A percentile compares a stretch with the other conserved stretches of the same genome.
phyloP scores from a whole-genome alignment of 768 basidiomycete genomes.

The Gloeopeniophorella convolvens region DNA sequence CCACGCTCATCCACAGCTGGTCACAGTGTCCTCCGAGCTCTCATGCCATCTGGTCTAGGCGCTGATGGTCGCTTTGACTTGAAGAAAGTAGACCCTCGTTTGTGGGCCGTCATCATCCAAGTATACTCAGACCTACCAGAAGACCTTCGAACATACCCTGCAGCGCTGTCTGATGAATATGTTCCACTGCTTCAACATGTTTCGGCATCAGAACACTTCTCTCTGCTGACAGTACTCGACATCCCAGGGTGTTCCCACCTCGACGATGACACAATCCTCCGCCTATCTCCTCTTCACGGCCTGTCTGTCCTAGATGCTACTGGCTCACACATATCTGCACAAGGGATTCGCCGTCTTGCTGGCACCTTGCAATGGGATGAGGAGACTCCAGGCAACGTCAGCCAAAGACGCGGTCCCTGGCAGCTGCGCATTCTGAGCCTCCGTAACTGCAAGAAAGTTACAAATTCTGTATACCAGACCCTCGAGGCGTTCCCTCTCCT shows the following conservation, averaged over 20 bases:
- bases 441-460: slow-evolving; percentile 13
- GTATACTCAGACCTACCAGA: slow-evolving; percentile 49
- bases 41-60: slow-evolving; percentile 30
- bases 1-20: slow-evolving; percentile 28
- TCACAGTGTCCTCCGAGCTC: slow-evolving; percentile 34
- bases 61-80: slow-evolving; percentile 14
- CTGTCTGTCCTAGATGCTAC: slow-evolving; percentile 63
- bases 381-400: slow-evolving; percentile 24
- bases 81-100: slow-evolving; percentile 41
- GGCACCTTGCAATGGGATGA: slow-evolving; percentile 38
- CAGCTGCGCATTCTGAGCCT: slow-evolving; percentile 20
- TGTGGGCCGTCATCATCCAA: slow-evolving; percentile 61
- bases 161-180: slow-evolving; percentile 50
- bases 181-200: slow-evolving; percentile 53
- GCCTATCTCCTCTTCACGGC: slow-evolving; percentile 45
- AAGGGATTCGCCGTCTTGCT: slow-evolving; percentile 47
- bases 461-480: slow-evolving; percentile 10
- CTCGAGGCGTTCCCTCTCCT: slow-evolving; percentile 18
- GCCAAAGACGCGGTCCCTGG: slow-evolving; percentile 21
- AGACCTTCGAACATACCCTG: slow-evolving; percentile 32
- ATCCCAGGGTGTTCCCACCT: slow-evolving; percentile 50
- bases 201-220: slow-evolving; percentile 47
- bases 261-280: slow-evolving; percentile 48
- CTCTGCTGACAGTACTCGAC: slow-evolving; percentile 59
- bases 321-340: slow-evolving; percentile 42